Evolutionary conservation across 495 filamentous ascomycete genomes (phyloP), one percentile per base, ranked within the genome.

Genomic region (Eremomyces bilateralis): DNA sequence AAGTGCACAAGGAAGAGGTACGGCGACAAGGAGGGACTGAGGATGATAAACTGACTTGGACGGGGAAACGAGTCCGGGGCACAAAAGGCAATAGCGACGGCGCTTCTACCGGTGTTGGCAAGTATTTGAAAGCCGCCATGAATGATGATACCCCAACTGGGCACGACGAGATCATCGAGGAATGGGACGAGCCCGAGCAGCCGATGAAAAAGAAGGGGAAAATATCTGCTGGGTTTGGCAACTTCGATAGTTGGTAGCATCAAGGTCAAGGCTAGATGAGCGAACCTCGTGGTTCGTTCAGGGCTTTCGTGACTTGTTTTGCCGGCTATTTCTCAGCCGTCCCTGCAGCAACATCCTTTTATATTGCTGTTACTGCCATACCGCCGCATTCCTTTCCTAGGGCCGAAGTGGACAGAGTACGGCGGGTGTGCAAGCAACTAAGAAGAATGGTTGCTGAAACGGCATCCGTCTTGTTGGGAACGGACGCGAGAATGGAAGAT

Each of bases 231-330:
- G 84, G 82, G 2, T 97, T 94, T 63, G 88, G 88, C 11, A 88
- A 94, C 57, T 94, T 97, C 50, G 79, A 84, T 59, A 58, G 44
- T 21, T 88, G 80, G 80, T 85, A n/a, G n/a, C n/a, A n/a, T n/a
- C n/a, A n/a, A n/a, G n/a, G n/a, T n/a, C n/a, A n/a, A n/a, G n/a
- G n/a, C n/a, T n/a, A n/a, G n/a, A n/a, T n/a, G n/a, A n/a, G n/a
- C n/a, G n/a, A n/a, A n/a, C n/a, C n/a, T n/a, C n/a, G n/a, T n/a
- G n/a, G n/a, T n/a, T n/a, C n/a, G n/a, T n/a, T n/a, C n/a, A n/a
- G n/a, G n/a, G n/a, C n/a, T n/a, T n/a, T n/a, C n/a, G n/a, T n/a
- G n/a, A n/a, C n/a, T n/a, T n/a, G n/a, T n/a, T n/a, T n/a, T n/a
- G n/a, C n/a, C n/a, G n/a, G n/a, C n/a, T n/a, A n/a, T n/a, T n/a